A percentile compares a stretch with the other conserved stretches of the same genome.
Evolutionary conservation across 1,139 yeast genomes (phyloP).

Genomic region (Arxiozyma slooffiae): DNA sequence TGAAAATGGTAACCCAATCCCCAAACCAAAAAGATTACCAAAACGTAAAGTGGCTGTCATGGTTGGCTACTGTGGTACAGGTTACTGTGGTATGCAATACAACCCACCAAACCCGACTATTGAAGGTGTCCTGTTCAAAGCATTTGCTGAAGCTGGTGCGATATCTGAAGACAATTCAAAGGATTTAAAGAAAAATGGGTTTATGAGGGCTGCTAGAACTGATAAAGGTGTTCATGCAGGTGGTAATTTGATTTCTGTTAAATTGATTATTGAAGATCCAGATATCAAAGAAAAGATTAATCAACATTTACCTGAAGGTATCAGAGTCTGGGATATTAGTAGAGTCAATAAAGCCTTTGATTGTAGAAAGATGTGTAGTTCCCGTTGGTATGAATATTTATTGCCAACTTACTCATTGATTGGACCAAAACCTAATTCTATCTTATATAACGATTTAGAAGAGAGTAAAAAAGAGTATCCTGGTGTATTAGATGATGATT

Average conservation of each 20-base stretch:
- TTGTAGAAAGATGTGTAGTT: constrained; percentile 89
- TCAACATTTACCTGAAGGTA: constrained; percentile 65
- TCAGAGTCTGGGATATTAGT: constrained; percentile 86
- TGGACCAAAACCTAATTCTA: constrained; percentile 76
- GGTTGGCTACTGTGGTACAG: constrained; percentile 96
- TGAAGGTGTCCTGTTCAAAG: constrained; percentile 81
- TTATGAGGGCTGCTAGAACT: constrained; percentile 95
- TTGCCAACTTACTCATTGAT: constrained; percentile 83
- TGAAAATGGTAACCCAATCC: constrained; percentile 51
- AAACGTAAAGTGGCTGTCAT: constrained; percentile 73
- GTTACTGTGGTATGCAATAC: constrained; percentile 95
- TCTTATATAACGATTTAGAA: constrained; percentile 50
- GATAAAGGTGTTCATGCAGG: constrained; percentile 99
- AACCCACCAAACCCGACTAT: constrained; percentile 88
- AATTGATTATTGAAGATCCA: constrained; percentile 81
- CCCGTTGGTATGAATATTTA: constrained; percentile 86
- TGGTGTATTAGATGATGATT: constrained; percentile 50
- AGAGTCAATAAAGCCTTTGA: constrained; percentile 87
- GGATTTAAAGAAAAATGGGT: constrained; percentile 81
- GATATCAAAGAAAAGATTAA: constrained; percentile 69
- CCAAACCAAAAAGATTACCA: constrained; percentile 33
- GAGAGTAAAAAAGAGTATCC: constrained; percentile 48
- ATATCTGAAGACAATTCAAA: constrained; percentile 79
- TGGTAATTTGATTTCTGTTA: constrained; percentile 83
- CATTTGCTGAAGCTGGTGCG: constrained; percentile 84